Evolutionary conservation across 768 basidiomycete genomes (phyloP).

Genomic region (Coprinopsis strossmayeri): DNA sequence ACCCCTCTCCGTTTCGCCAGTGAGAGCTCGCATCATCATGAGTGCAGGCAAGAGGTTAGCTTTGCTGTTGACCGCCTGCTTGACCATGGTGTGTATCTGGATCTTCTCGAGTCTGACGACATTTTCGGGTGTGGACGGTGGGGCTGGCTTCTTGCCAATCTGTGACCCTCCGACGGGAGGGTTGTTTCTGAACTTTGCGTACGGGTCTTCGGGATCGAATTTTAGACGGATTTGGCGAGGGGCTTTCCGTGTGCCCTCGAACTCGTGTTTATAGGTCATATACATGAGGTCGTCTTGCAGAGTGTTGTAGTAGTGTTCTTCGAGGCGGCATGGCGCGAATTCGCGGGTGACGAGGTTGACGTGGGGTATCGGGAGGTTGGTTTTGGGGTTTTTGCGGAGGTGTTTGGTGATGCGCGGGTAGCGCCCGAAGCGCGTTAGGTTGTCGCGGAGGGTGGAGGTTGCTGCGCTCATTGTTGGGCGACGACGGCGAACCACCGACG

Average conservation of each 20-base stretch:
- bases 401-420: slow-evolving; percentile 38
- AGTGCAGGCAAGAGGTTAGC: slow-evolving; percentile 74
- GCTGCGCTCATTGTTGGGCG: slow-evolving; percentile 8
- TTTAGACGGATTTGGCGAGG: slow-evolving; percentile 56
- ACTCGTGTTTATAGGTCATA: slow-evolving; percentile 83
- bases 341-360: slow-evolving; percentile 61
- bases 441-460: slow-evolving; percentile 11
- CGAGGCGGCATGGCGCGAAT: slow-evolving; percentile 64
- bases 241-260: slow-evolving; percentile 39
- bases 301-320: slow-evolving; percentile 78
- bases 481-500: not conserved
- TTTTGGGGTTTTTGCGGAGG: slow-evolving; percentile 39
- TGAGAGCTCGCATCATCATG: slow-evolving; percentile 82
- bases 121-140: slow-evolving; percentile 59
- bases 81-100: slow-evolving; percentile 80
- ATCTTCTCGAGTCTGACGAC: slow-evolving; percentile 78
- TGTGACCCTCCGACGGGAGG: slow-evolving; percentile 68
- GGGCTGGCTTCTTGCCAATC: slow-evolving; percentile 60
- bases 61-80: slow-evolving; percentile 69
- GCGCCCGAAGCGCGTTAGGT: slow-evolving; percentile 44
- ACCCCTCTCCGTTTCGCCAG: slow-evolving; percentile 71
- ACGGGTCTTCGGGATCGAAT: slow-evolving; percentile 76
- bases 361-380: slow-evolving; percentile 69
- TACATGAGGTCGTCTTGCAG: slow-evolving; percentile 89
- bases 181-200: slow-evolving; percentile 72